A percentile compares a stretch with the other conserved stretches of the same genome.
Evolutionary conservation across 257 asterid species (phyloP).

Genomic region (Eucommia ulmoides): DNA sequence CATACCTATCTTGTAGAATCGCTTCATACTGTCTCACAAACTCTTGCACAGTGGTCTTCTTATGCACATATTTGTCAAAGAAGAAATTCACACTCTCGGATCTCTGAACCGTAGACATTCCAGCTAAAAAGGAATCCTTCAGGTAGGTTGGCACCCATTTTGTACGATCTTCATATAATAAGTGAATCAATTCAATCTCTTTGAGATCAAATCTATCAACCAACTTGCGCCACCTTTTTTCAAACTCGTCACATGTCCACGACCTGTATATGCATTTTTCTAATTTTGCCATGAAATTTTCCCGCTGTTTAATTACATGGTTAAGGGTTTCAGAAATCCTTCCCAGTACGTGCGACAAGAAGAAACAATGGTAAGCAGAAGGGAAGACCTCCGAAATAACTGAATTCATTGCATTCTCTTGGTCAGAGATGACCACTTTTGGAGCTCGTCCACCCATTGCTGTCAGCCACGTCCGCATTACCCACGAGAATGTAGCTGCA

Average conservation of each 20-base stretch:
- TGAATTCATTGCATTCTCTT: neutral
- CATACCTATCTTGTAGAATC: neutral
- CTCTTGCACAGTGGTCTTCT: neutral
- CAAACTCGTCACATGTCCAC: neutral
- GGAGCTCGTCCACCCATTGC: constrained; percentile 2
- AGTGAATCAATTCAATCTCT: neutral
- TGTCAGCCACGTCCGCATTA: neutral
- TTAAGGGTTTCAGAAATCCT: neutral
- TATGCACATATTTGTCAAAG: constrained; percentile 1
- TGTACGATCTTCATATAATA: neutral
- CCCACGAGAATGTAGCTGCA: neutral
- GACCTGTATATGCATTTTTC: neutral
- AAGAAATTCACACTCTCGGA: neutral
- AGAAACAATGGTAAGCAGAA: neutral
- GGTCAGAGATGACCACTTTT: neutral
- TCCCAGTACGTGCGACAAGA: neutral
- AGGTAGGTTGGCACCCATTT: neutral
- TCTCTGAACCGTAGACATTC: neutral
- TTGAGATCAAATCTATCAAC: neutral
- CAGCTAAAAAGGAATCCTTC: neutral
- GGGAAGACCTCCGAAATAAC: neutral
- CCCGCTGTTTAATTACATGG: neutral
- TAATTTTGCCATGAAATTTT: neutral
- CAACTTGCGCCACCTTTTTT: neutral
- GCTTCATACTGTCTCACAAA: neutral